phyloP scores from a whole-genome alignment of 2,329 filamentous ascomycete species.

The Colletotrichum camelliae region DNA sequence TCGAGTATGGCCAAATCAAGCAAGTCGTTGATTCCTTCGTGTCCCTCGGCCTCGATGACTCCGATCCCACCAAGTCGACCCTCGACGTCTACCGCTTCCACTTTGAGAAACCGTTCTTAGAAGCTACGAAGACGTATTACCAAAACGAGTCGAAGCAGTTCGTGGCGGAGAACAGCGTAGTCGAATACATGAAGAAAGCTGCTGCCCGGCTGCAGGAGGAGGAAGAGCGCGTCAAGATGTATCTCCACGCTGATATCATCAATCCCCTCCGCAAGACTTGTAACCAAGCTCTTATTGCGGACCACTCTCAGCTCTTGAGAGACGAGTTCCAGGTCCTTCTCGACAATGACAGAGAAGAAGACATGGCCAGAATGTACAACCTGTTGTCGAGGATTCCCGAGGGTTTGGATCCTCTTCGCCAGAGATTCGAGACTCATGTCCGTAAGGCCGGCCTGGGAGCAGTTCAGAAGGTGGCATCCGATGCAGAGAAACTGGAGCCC shows the following conservation, averaged over 20 bases:
- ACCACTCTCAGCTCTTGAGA: constrained; percentile 83
- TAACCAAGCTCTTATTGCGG: constrained; percentile 86
- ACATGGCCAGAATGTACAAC: constrained; percentile 96
- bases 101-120: constrained; percentile 92
- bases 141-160: constrained; percentile 92
- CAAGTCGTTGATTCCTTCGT: constrained; percentile 96
- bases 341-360: constrained; percentile 92
- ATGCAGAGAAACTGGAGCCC: constrained; percentile 88
- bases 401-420: constrained; percentile 85
- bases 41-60: constrained; percentile 91
- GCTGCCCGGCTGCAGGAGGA: constrained; percentile 89
- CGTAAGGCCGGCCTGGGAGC: constrained; percentile 86
- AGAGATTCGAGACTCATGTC: constrained; percentile 90
- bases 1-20: constrained; percentile 96
- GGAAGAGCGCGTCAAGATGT: constrained; percentile 90
- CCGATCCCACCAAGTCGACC: constrained; percentile 90
- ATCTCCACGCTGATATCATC: constrained; percentile 89
- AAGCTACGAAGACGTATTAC: constrained; percentile 86
- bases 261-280: constrained; percentile 84
- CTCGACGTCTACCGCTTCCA: constrained; percentile 92
- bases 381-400: constrained; percentile 88
- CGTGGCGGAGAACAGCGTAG: constrained; percentile 93
- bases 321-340: constrained; percentile 96
- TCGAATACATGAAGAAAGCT: constrained; percentile 99
- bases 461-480: constrained; percentile 86